Evolutionary conservation across 495 filamentous ascomycete species (phyloP), one percentile per base, ranked within the genome.

Genomic region (Sphaerosporella brunnea): DNA sequence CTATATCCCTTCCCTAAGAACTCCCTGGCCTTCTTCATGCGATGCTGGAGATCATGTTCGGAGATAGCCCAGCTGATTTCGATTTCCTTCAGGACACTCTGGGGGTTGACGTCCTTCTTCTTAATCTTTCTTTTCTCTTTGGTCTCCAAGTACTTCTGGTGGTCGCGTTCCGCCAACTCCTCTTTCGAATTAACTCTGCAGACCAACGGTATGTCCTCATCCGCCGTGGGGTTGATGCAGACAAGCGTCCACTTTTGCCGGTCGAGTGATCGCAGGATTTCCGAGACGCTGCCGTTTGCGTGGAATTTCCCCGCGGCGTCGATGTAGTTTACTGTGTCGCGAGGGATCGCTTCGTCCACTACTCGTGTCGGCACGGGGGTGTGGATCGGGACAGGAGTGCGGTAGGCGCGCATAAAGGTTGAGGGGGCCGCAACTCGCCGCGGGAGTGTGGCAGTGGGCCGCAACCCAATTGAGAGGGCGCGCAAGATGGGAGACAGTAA

Each of bases 1-100:
- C 62, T 71, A 23, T 63, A 62, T 18, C 73, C 73, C 44, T 75
- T 73, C 23, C 66, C 65, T 49, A 79, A 36, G 41, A 78, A 78
- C 42, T 53, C 65, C 37, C 58, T 53, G 51, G 77, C 49, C 58
- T 71, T 69, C 39, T 66, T 70, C 53, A 76, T 49, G 15, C 72
- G 70, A 54, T 78, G 73, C 0, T 53, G 53, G 9, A 79, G 61
- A 56, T 79, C 75, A 53, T 78, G 68, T 2, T 58, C 51, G 45
- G 70, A 70, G 47, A 82, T 79, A 11, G 75, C 74, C 79, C 79
- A 83, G 52, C 77, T 78, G 54, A 83, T 34, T 57, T 82, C 78
- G 21, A 82, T 53, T 50, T 72, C 68, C 60, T 82, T 83, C 3
- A 60, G 19, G 32, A 53, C 35, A 32, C 46, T 55, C 25, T 56